Evolutionary conservation across 371 early-diverging fungal genomes (phyloP), one percentile per base, ranked within the genome.

Genomic region (Rhizopus delemar): DNA sequence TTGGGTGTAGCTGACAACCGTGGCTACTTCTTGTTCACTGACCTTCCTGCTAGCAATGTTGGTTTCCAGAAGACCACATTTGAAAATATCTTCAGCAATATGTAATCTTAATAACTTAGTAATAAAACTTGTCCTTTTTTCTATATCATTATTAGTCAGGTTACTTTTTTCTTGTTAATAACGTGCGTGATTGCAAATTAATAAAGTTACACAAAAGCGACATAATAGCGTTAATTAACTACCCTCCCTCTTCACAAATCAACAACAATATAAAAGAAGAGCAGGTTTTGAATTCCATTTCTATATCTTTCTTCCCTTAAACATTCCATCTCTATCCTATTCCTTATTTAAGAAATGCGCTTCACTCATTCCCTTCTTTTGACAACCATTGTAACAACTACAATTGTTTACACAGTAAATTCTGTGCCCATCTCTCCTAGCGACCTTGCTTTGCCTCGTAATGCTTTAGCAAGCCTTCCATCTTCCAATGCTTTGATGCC

Each of bases 11-110:
- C 41, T 0, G 53, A 57, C 34, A 66, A 56, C 16, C 80, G 77
- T 12, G 74, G 73, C 9, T 79, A 76, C 55, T 69, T 79, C 48
- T 57, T 72, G 52, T 79, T 79, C 49, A 70, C 59, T 53, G 70
- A 79, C 56, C 53, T 65, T 29, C 51, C 66, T 39, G 65, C 59
- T 12, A 59, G 48, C 2, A 66, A 74, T 51, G 71, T 73, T 52
- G 80, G 80, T 33, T 74, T 50, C 43, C 70, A 63, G 51, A 56
- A 64, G n/a, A 57, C 61, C n/a, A 76, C 75, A 4, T 79, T 74
- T 57, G 58, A 65, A 12, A 68, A 74, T 41, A 39, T 73, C 22
- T 2, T 22, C 22, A 22, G 22, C 22, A 22, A 22, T 22, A 22
- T 2, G 22, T 2, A 22, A 22, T 22, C 22, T 22, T 22, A 22